These are phyloP conservation scores for Botrytis deweyae DNA, from an alignment of 2,329 filamentous ascomycete species.

Conservation along the genomic window DNA sequence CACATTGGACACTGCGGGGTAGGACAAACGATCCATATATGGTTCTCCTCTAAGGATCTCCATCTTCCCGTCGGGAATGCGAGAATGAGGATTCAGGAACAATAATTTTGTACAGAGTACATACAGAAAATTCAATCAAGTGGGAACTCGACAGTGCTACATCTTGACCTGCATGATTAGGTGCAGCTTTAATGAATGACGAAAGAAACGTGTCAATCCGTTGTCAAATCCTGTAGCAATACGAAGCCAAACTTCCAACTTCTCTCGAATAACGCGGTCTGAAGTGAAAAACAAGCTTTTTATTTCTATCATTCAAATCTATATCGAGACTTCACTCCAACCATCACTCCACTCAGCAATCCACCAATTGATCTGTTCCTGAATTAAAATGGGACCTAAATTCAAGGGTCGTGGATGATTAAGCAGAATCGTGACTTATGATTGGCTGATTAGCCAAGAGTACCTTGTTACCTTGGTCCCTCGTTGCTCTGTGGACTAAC, in stretches of 20 bases:
- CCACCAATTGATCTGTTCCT: slow-evolving; percentile 16
- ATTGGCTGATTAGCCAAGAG: neutral
- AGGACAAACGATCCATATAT: neutral
- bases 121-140: slow-evolving; percentile 1
- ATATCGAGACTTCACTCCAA: slow-evolving; percentile 15
- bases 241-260: neutral
- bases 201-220: slow-evolving; percentile 11
- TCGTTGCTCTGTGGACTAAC: slow-evolving; percentile 12
- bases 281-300: slow-evolving; percentile 5
- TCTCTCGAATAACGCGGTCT: neutral
- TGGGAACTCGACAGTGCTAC: neutral
- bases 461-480: neutral
- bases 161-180: slow-evolving; percentile 16
- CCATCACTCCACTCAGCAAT: neutral
- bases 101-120: slow-evolving; percentile 1
- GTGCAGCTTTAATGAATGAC: slow-evolving; percentile 3
- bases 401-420: neutral
- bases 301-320: slow-evolving; percentile 1
- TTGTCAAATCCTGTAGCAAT: neutral
- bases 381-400: neutral
- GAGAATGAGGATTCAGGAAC: slow-evolving; percentile 3
- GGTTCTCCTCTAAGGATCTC: neutral
- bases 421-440: accelerated
- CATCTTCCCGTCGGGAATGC: neutral
- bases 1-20: neutral